Evolutionary conservation across 176 grass and related monocot species (phyloP), one percentile per base, ranked within the genome.

Genomic region (Ampelocalamus luodianensis): DNA sequence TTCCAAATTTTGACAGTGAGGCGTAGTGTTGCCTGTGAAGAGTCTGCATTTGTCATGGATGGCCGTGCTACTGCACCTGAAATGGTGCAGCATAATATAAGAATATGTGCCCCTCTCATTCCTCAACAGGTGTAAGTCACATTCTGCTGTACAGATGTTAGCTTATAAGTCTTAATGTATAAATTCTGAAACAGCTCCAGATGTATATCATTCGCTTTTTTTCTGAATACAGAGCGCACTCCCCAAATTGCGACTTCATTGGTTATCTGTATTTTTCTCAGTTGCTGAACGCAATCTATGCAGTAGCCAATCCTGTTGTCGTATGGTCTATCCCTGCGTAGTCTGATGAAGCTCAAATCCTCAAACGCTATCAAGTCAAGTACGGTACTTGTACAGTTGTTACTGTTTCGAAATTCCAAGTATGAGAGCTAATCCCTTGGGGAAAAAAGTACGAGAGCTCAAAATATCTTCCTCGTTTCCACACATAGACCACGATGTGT

Each of bases 1-100:
- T 58, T 77, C 36, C 61, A 50, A 85, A 40, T 81, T 85, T 80
- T 85, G 61, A 44, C 72, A 89, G 54, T 24, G 6, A 37, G 16
- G 37, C 17, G 68, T 72, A 45, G 22, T 34, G 32, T 34, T 34
- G 3, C 32, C 27, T 61, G 82, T 79, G 66, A 83, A 73, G 77
- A 87, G 74, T 14, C 37, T 16, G 50, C 1, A 14, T 16, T 37
- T 48, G 22, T 32, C 12, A 49, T 49, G 46, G 46, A 49, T 54
- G 15, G 16, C 50, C 50, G 50, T 54, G 50, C 50, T 54, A 54
- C 50, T 18, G 50, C 4, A 54, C 50, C 55, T 23, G 55, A 59
- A 59, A 59, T 23, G 22, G 51, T 55, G 51, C 17, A 20, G 18
- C 50, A 18, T 55, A 55, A 55, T 55, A 18, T 55, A 17, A 55